Evolutionary conservation across 208 protist genomes (phyloP), one percentile per base, ranked within the genome.

Genomic region (Trypanosoma boissoni): DNA sequence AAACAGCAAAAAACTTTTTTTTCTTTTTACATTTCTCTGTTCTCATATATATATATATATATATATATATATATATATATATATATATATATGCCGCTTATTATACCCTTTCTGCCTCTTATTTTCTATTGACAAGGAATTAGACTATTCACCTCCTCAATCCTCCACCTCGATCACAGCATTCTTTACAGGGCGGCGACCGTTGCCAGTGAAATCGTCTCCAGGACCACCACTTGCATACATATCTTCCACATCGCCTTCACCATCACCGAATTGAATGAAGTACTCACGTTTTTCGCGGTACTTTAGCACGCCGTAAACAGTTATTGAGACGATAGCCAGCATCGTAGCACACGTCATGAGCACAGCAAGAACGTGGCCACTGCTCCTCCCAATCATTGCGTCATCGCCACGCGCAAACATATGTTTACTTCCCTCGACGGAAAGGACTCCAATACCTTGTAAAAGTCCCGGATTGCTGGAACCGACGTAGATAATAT

Each of bases 141-240:
- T n/a, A n/a, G n/a, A n/a, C n/a, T n/a, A n/a, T n/a, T 93, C 77
- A 3, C 27, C 24, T 27, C 89, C 80, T 74, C 97, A 98, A 53
- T 81, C 75, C 41, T 76, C 67, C 9, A 97, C 77, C 77, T 91
- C 84, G 58, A 91, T 91, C n/a, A 91, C 68, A 20, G 83, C 68
- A 48, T 83, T 64, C 16, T 44, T 60, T 12, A 82, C 70, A 23
- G 21, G 18, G 6, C 20, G 20, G 26, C 42, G 49, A 23, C n/a
- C 0, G 1, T 6, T 1, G 41, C 8, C 16, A 5, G 21, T 54
- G 23, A 34, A 32, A 16, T 21, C 54, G 12, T 54, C 43, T 28
- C 23, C 54, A 42, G 16, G 46, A 8, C 9, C 14, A 12, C 48
- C 36, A 14, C 4, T 45, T 29, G 23, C 72, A 60, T 90, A 93